Conservation (phyloP, 495 filamentous ascomycete species). For the Melanomma pulvis-pyrius region DNA sequence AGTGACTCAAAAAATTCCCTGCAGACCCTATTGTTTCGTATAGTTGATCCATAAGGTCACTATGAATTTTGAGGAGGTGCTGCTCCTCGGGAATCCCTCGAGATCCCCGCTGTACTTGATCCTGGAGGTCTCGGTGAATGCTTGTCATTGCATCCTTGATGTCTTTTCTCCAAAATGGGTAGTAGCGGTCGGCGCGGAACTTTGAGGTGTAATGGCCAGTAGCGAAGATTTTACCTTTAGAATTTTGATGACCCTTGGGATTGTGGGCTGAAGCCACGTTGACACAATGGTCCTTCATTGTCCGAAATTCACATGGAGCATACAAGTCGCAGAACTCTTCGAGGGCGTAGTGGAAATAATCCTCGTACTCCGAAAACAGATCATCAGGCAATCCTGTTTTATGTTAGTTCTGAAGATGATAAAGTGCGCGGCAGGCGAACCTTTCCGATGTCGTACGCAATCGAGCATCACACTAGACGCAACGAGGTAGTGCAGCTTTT, state of each 20-base stretch:
- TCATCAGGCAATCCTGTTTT: not conserved
- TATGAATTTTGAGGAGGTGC: not conserved
- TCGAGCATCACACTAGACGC: conserved; percentile 44
- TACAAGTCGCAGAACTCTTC: conserved; percentile 30
- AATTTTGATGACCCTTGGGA: conserved; percentile 41
- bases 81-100: not conserved
- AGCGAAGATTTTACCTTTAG: conserved; percentile 36
- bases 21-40: conserved; percentile 7
- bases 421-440: conserved; percentile 2
- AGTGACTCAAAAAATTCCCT: conserved; percentile 38
- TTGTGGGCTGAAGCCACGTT: conserved; percentile 19
- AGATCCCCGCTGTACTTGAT: not conserved
- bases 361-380: conserved; percentile 12
- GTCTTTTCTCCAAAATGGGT: not conserved
- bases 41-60: not conserved
- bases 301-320: conserved; percentile 34
- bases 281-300: conserved; percentile 23
- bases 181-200: conserved; percentile 6
- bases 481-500: conserved; percentile 37
- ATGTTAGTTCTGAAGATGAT: not conserved
- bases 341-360: conserved; percentile 27
- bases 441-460: conserved; percentile 21
- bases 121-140: not conserved
- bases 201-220: conserved; percentile 36
- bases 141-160: not conserved